phyloP scores from a whole-genome alignment of 192 early-diverging fungal species.

The Podila verticillata region DNA sequence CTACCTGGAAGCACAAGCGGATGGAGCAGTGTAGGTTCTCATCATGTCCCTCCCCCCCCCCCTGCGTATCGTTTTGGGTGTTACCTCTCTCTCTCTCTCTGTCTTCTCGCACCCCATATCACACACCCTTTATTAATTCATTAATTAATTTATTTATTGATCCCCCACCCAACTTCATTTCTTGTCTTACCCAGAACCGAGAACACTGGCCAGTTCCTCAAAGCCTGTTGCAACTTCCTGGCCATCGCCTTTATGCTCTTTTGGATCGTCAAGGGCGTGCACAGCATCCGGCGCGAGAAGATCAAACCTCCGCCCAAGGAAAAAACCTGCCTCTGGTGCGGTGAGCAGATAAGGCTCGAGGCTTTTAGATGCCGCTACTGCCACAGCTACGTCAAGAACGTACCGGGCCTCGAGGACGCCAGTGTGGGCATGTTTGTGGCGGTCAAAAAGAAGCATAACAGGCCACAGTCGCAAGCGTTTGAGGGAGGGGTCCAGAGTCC shows the following conservation, averaged over 20 bases:
- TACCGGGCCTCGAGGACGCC: conserved; percentile 36
- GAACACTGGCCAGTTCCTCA: conserved; percentile 49
- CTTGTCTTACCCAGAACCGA: conserved; percentile 25
- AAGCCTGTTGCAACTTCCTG: conserved; percentile 36
- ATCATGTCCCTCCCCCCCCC: too few species aligned
- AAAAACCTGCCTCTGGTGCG: conserved; percentile 52
- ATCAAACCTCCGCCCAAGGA: conserved; percentile 36
- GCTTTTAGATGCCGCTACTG: conserved; percentile 52
- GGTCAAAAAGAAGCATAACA: conserved; percentile 14
- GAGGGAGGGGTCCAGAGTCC: not conserved
- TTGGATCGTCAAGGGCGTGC: conserved; percentile 41
- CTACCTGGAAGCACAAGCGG: conserved; percentile 51
- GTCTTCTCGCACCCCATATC: too few species aligned
- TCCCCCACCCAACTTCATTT: too few species aligned
- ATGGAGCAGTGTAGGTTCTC: conserved; percentile 51
- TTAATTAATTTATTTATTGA: too few species aligned
- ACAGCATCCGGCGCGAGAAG: conserved; percentile 35
- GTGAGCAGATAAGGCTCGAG: conserved; percentile 28
- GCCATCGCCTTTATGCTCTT: conserved; percentile 38
- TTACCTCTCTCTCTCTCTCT: not conserved
- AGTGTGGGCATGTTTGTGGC: conserved; percentile 41
- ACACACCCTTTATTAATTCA: too few species aligned
- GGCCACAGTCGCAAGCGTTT: not conserved
- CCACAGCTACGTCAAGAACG: conserved; percentile 51
- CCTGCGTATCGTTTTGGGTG: not conserved